These are phyloP conservation scores for Lentinus polychrous DNA, from an alignment of 1,284 basidiomycete genomes.

Conservation along the genomic window DNA sequence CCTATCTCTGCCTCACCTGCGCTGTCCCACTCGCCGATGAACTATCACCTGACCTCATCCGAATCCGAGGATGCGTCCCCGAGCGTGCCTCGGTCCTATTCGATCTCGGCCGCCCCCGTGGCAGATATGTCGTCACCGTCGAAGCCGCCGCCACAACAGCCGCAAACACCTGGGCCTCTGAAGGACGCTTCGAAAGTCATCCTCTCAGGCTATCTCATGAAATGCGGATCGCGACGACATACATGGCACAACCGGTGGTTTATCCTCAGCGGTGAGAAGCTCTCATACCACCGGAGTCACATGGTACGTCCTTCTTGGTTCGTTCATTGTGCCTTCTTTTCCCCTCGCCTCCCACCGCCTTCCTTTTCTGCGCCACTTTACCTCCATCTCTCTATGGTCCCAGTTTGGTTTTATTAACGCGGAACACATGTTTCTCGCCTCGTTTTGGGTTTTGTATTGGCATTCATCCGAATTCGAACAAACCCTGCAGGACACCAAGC, in stretches of 20 bases:
- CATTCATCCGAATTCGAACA: slow-evolving; percentile 1
- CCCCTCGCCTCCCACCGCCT: not conserved
- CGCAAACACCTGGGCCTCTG: slow-evolving; percentile 14
- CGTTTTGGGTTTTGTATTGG: slow-evolving; percentile 6
- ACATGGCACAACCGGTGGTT: slow-evolving; percentile 97
- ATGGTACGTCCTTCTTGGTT: slow-evolving; percentile 55
- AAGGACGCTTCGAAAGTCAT: slow-evolving; percentile 70
- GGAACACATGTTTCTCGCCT: slow-evolving; percentile 4
- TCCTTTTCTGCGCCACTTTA: not conserved
- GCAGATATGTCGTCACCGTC: slow-evolving; percentile 18
- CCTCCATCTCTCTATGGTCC: slow-evolving; percentile 1
- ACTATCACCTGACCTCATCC: slow-evolving; percentile 50
- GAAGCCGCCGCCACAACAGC: slow-evolving; percentile 14
- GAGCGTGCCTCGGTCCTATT: slow-evolving; percentile 16
- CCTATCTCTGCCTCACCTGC: slow-evolving; percentile 25
- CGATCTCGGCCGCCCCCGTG: slow-evolving; percentile 10
- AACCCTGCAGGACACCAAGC: slow-evolving; percentile 68
- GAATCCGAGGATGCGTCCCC: slow-evolving; percentile 68
- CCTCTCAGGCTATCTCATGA: slow-evolving; percentile 91
- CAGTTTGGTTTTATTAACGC: slow-evolving; percentile 9
- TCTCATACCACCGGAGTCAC: slow-evolving; percentile 82
- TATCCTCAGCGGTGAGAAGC: slow-evolving; percentile 72
- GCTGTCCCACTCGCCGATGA: slow-evolving; percentile 26
- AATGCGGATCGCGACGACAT: slow-evolving; percentile 88
- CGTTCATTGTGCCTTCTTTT: not conserved